These are phyloP conservation scores for Syncephalastrum contaminatum DNA, from an alignment of 371 early-diverging fungal genomes.

Conservation along the genomic window DNA sequence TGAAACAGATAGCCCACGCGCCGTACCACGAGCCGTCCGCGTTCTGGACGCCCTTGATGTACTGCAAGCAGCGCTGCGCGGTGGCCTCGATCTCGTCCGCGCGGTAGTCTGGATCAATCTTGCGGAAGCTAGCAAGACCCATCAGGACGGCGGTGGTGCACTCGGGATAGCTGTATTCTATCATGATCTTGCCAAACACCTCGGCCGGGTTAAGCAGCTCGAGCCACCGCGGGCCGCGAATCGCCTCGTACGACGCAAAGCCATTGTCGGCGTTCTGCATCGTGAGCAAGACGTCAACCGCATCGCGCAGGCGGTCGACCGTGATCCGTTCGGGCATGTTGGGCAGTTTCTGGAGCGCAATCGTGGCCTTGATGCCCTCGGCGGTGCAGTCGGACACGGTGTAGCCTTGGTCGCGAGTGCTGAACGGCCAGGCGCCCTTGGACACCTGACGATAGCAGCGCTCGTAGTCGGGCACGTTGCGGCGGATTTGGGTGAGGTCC, in stretches of 20 bases:
- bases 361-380: constrained; percentile 87
- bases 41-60: constrained; percentile 71
- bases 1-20: constrained; percentile 96
- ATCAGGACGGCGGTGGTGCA: constrained; percentile 94
- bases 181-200: constrained; percentile 96
- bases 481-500: constrained; percentile 85
- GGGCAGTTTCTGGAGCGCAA: constrained; percentile 70
- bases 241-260: constrained; percentile 88
- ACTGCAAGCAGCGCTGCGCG: constrained; percentile 66
- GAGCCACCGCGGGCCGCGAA: constrained; percentile 76
- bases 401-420: constrained; percentile 91
- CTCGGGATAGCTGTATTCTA: constrained; percentile 95
- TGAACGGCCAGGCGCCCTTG: constrained; percentile 97
- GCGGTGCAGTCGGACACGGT: constrained; percentile 97
- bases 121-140: constrained; percentile 76
- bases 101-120: constrained; percentile 81
- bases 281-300: constrained; percentile 86
- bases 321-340: constrained; percentile 38
- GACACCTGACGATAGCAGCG: constrained; percentile 80
- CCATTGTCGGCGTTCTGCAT: constrained; percentile 94
- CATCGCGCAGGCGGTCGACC: constrained; percentile 73
- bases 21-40: constrained; percentile 95
- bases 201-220: constrained; percentile 94
- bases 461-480: constrained; percentile 64
- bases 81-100: constrained; percentile 74